Evolutionary conservation across 176 grass and related monocot species (phyloP).

Genomic region (Oryza punctata): DNA sequence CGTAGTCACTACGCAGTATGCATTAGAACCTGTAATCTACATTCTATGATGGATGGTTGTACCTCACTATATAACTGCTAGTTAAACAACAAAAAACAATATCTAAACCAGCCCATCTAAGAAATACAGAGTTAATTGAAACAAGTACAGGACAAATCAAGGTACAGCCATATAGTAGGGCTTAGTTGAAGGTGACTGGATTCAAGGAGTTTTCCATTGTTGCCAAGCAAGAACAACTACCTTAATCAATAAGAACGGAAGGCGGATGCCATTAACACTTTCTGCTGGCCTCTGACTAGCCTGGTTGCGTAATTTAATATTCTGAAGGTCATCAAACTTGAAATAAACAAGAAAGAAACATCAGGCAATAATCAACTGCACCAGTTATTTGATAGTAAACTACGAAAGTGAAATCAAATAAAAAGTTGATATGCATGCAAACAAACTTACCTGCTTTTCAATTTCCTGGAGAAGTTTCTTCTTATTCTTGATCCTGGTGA

Average conservation of each 20-base stretch:
- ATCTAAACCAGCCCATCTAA: neutral
- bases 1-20: constrained; percentile 22
- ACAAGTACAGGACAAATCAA: neutral
- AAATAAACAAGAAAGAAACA: constrained; percentile 50
- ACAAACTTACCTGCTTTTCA: constrained; percentile 78
- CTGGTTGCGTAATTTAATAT: constrained; percentile 80
- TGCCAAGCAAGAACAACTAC: constrained; percentile 48
- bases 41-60: neutral
- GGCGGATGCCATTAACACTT: constrained; percentile 59
- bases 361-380: constrained; percentile 9
- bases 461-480: constrained; percentile 75
- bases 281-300: constrained; percentile 50
- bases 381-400: constrained; percentile 26
- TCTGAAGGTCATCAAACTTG: constrained; percentile 86
- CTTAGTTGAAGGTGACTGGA: constrained; percentile 1
- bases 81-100: constrained; percentile 18
- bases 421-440: constrained; percentile 21
- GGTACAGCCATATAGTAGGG: constrained; percentile 15
- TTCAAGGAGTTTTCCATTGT: neutral
- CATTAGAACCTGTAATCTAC: constrained; percentile 1
- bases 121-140: neutral
- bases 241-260: constrained; percentile 94
- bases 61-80: neutral
- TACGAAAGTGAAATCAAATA: constrained; percentile 30
- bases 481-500: constrained; percentile 73